Evolutionary conservation across 768 basidiomycete genomes (phyloP), one percentile per base, ranked within the genome.

Genomic region (Kwoniella europaea): DNA sequence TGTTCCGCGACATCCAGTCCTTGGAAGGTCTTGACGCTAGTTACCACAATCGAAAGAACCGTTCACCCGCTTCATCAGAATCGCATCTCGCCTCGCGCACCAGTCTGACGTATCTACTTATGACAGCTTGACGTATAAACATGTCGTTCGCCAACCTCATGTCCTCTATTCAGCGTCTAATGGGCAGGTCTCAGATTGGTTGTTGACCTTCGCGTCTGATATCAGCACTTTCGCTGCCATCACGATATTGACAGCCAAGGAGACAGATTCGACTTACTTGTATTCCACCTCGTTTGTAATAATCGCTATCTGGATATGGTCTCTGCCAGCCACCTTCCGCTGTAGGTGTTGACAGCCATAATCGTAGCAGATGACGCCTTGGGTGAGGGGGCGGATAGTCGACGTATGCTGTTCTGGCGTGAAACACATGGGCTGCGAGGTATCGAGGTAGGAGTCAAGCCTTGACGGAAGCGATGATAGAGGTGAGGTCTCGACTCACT

Each of bases 261-360:
- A 42, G 54, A 56, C n/a, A 41, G 46, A 50, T 16, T 7, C 7
- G 35, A 42, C 54, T 62, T 35, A 84, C 82, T 67, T 84, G 83
- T 18, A 83, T 81, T 10, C 83, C 83, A 7, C 83, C 82, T 59
- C 83, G 59, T 66, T 78, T 80, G 27, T 65, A 55, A 29, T 74
- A 60, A 56, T 71, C 71, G 53, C 74, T 78, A 64, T 84, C 82
- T 10, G 71, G 71, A 71, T 77, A 81, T 1, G 80, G 79, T 13
- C 76, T 53, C 60, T 77, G 75, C 82, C 82, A 84, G 1, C 82
- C 83, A 9, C 83, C 83, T 64, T 83, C 75, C 6, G 65, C 55
- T 41, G 77, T 79, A 2, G 76, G 73, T 7, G 80, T 80, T 6
- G 81, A 74, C 57, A 84, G 69, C 83, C 83, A 83, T 4, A 84